Conservation (phyloP, 805 yeast genomes). For the Nakazawaea populi region DNA sequence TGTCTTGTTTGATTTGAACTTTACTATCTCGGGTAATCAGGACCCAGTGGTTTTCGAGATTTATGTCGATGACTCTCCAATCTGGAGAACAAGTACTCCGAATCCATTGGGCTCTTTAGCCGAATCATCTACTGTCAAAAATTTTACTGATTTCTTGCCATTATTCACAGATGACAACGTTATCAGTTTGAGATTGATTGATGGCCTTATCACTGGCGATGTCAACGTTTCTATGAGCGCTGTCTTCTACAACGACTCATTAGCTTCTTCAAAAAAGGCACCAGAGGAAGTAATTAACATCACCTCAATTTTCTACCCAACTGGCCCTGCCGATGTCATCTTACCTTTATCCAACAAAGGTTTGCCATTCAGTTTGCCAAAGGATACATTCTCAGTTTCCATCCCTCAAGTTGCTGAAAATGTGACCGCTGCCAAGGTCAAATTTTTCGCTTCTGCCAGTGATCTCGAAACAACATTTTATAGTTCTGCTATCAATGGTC, state of each 20-base stretch:
- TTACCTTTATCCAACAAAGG: conserved; percentile 18
- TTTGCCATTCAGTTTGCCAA: conserved; percentile 18
- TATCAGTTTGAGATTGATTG: conserved; percentile 18
- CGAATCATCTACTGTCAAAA: conserved; percentile 19
- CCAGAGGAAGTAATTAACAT: conserved; percentile 9
- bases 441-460: conserved; percentile 23
- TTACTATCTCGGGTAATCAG: conserved; percentile 18
- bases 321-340: conserved; percentile 21
- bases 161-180: conserved; percentile 15
- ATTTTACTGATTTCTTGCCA: conserved; percentile 21
- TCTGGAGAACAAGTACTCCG: conserved; percentile 27
- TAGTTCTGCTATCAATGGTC: conserved; percentile 13
- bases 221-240: conserved; percentile 18
- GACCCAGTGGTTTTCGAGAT: conserved; percentile 20
- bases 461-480: conserved; percentile 22
- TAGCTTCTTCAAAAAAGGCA: conserved; percentile 6
- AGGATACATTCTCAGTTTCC: conserved; percentile 15
- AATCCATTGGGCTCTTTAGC: conserved; percentile 16
- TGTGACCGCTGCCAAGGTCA: conserved; percentile 20
- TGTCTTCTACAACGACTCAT: conserved; percentile 18
- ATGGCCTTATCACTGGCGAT: conserved; percentile 17
- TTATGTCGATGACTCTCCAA: conserved; percentile 19
- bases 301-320: conserved; percentile 15
- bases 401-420: conserved; percentile 20
- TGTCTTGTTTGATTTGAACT: conserved; percentile 22